These are phyloP conservation scores for Neopestalotiopsis clavispora DNA, from an alignment of 2,329 filamentous ascomycete genomes.

Conservation along the genomic window DNA sequence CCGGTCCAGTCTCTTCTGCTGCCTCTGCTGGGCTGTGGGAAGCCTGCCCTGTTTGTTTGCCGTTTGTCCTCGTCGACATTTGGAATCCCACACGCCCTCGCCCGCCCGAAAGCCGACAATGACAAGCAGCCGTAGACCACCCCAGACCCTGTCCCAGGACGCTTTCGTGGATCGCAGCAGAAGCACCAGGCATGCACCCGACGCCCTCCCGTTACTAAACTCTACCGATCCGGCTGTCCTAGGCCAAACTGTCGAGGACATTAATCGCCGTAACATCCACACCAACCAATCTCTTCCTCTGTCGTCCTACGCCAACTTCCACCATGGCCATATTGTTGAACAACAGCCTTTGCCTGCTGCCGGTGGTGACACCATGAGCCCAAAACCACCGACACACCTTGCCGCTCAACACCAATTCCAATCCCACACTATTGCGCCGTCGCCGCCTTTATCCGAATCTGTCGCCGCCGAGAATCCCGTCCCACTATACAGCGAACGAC, in stretches of 20 bases:
- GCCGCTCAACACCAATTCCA: slow-evolving; percentile 38
- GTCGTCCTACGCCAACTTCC: slow-evolving; percentile 21
- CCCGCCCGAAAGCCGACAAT: slow-evolving; percentile 27
- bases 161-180: slow-evolving; percentile 28
- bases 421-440: slow-evolving; percentile 45
- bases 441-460: slow-evolving; percentile 36
- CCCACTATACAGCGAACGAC: slow-evolving; percentile 21
- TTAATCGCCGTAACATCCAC: slow-evolving; percentile 32
- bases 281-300: slow-evolving; percentile 28
- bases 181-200: slow-evolving; percentile 22
- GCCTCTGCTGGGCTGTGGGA: background rate
- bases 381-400: slow-evolving; percentile 26
- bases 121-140: slow-evolving; percentile 30
- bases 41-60: background rate
- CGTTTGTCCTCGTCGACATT: background rate
- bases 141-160: slow-evolving; percentile 30
- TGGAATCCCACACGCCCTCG: background rate
- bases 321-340: slow-evolving; percentile 23
- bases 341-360: slow-evolving; percentile 11
- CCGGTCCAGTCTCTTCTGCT: background rate
- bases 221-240: slow-evolving; percentile 25
- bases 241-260: slow-evolving; percentile 27
- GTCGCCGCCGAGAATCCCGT: slow-evolving; percentile 23
- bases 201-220: slow-evolving; percentile 21
- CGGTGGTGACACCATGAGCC: slow-evolving; percentile 21